Evolutionary conservation across 495 filamentous ascomycete species (phyloP), one percentile per base, ranked within the genome.

Genomic region (Tuber calosporum): DNA sequence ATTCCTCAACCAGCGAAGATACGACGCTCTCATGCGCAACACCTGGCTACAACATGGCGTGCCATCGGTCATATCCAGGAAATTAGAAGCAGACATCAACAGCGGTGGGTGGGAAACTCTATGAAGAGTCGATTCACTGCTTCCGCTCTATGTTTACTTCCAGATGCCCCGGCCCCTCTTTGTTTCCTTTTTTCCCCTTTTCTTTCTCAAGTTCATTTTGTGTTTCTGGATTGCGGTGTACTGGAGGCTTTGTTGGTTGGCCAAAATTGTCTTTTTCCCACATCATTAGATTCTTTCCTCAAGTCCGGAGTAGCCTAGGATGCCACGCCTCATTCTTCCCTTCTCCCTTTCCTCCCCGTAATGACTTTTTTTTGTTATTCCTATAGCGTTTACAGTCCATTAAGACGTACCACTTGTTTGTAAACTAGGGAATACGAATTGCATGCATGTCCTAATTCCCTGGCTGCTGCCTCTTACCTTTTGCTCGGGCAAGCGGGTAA

Each of bases 41-140:
- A 87, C 93, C 37, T 98, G 96, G 95, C 84, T 99, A 73, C 87
- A 89, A 36, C 93, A 97, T 77, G 88, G 89, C 36, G 88, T 98
- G 42, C 93, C 93, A n/a, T 94, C 91, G 67, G 90, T 90, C 43
- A 96, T 99, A 80, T 90, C 90, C 71, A 86, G 95, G 75, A 93
- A 93, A 82, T 83, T 98, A 74, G 95, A 99, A 84, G 90, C 90
- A 17, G 95, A 99, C 80, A 91, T 97, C 66, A 98, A 98, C 81
- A 96, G 91, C 76, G 95, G 95, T 9, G 95, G 95, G 3, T 99
- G 95, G 95, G 95, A 99, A 84, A 97, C 94, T 36, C 88, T 94
- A 71, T 93, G 74, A 80, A 43, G 40, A 43, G 34, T 66, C 53
- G 30, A 19, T 34, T 17, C 26, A 34, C 7, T 19, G 30, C 53